A percentile compares a stretch with the other conserved stretches of the same genome.
These are phyloP conservation scores for Blastobotrys parvus DNA, from an alignment of 805 yeast genomes.

Conservation along the genomic window DNA sequence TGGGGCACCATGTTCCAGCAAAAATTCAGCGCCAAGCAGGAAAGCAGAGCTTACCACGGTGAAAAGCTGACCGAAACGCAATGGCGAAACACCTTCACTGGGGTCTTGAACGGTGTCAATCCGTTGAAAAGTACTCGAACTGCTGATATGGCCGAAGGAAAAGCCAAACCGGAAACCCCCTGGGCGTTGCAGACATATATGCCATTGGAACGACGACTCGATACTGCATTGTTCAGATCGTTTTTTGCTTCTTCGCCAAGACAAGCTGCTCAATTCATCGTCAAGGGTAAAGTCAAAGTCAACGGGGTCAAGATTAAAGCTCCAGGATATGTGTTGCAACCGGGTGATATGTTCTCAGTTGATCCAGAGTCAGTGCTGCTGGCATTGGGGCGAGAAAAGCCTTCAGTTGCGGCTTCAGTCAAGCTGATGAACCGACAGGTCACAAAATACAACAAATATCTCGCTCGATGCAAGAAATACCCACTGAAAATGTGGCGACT, in stretches of 20 bases:
- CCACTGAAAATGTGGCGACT: slow-evolving; percentile 49
- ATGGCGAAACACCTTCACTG: slow-evolving; percentile 63
- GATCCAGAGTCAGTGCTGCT: slow-evolving; percentile 75
- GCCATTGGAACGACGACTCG: slow-evolving; percentile 78
- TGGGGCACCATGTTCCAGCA: slow-evolving; percentile 78
- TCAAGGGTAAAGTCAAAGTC: slow-evolving; percentile 74
- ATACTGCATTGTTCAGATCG: slow-evolving; percentile 82
- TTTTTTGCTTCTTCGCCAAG: slow-evolving; percentile 89
- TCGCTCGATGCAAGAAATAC: slow-evolving; percentile 46
- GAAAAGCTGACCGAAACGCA: slow-evolving; percentile 81
- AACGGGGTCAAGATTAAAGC: slow-evolving; percentile 73
- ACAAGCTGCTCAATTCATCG: slow-evolving; percentile 85
- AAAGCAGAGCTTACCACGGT: slow-evolving; percentile 92
- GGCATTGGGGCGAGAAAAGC: slow-evolving; percentile 82
- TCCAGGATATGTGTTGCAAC: slow-evolving; percentile 66
- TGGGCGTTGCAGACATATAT: slow-evolving; percentile 84
- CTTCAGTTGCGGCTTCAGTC: slow-evolving; percentile 59
- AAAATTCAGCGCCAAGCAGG: slow-evolving; percentile 85
- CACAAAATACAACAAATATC: slow-evolving; percentile 65
- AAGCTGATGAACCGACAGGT: slow-evolving; percentile 67
- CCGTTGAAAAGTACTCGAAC: slow-evolving; percentile 76
- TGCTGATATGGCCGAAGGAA: slow-evolving; percentile 32
- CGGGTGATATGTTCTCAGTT: slow-evolving; percentile 85
- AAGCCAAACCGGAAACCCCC: slow-evolving; percentile 46
- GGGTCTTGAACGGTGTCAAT: slow-evolving; percentile 73